Evolutionary conservation across 2,329 filamentous ascomycete genomes (phyloP), one percentile per base, ranked within the genome.

Genomic region (Aspergillus clavatus): DNA sequence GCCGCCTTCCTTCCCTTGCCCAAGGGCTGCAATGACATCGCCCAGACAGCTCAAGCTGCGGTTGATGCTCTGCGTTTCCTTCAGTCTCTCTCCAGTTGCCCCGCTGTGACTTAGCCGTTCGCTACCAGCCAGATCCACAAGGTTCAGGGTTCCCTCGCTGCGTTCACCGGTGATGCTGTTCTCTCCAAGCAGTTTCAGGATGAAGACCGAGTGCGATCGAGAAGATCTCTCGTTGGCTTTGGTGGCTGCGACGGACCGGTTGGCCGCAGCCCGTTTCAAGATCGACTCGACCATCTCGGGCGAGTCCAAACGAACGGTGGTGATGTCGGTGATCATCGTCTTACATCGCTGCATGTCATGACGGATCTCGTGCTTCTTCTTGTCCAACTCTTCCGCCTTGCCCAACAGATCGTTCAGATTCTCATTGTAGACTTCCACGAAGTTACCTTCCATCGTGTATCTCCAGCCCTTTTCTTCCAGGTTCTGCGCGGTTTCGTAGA

Each of bases 381-480:
- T 88, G 51, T 84, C 81, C 40, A 89, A 77, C 16, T 84, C 78
- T 43, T 85, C 83, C 0, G 84, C 80, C 43, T 78, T 80, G 10
- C 84, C 83, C 3, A 98, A 79, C 11, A 98, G 72, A 65, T 98
- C 93, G 63, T 96, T 89, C 52, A 98, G 78, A 50, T 94, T 93
- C 65, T 98, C 93, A 52, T 98, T 97, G 79, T 98, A 98, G 5
- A 98, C 93, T 63, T 98, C 93, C 11, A 97, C 83, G 61, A 98
- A 98, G 45, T 84, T 90, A 5, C 93, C 93, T 63, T 95, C 87
- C 82, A 98, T 95, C 0, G 79, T 86, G 69, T 98, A 98, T 31
- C 78, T 80, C 93, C 93, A 98, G 19, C 90, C 93, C 65, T 96
- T 94, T 55, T 90, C 87, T 65, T 86, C 83, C 14, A 98, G 75